phyloP scores from a whole-genome alignment of 306 rosid species.

The Oemleria cerasiformis region DNA sequence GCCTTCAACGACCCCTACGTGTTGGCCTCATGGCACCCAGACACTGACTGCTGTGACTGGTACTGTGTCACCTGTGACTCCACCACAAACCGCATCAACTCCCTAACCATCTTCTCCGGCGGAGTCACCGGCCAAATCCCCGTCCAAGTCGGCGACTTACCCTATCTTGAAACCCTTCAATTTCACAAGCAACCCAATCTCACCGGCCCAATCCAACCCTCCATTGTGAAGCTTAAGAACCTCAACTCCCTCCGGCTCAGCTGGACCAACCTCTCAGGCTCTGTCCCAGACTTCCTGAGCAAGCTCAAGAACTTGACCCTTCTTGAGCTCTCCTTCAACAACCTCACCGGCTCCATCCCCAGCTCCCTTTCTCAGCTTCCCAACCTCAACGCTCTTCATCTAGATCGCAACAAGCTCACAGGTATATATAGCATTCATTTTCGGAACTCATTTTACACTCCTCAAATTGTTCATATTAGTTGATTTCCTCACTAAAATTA shows the following conservation, averaged over 20 bases:
- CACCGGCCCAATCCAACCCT: conserved; percentile 57
- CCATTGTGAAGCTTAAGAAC: conserved; percentile 49
- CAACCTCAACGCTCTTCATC: conserved; percentile 16
- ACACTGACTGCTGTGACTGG: conserved; percentile 69
- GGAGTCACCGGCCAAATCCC: conserved; percentile 56
- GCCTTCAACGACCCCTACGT: conserved; percentile 64
- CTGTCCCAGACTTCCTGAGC: conserved; percentile 57
- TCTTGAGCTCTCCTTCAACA: conserved; percentile 51
- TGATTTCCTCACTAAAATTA: no score
- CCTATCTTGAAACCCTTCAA: conserved; percentile 42
- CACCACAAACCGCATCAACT: conserved; percentile 56
- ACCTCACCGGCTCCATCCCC: conserved; percentile 53
- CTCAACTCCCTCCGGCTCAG: conserved; percentile 43
- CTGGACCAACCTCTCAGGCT: conserved; percentile 57
- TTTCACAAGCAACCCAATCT: conserved; percentile 60
- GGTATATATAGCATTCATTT: neutral
- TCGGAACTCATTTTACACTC: no score
- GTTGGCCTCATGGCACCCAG: conserved; percentile 57
- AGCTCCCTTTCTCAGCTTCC: conserved; percentile 53
- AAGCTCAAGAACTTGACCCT: conserved; percentile 42
- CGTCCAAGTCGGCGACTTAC: conserved; percentile 59
- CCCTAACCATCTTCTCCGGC: conserved; percentile 42
- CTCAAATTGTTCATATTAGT: no score
- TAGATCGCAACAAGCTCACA: conserved; percentile 44
- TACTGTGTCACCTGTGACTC: conserved; percentile 48